phyloP scores from a whole-genome alignment of 1,284 basidiomycete genomes.

The Ganoderma lucidum region DNA sequence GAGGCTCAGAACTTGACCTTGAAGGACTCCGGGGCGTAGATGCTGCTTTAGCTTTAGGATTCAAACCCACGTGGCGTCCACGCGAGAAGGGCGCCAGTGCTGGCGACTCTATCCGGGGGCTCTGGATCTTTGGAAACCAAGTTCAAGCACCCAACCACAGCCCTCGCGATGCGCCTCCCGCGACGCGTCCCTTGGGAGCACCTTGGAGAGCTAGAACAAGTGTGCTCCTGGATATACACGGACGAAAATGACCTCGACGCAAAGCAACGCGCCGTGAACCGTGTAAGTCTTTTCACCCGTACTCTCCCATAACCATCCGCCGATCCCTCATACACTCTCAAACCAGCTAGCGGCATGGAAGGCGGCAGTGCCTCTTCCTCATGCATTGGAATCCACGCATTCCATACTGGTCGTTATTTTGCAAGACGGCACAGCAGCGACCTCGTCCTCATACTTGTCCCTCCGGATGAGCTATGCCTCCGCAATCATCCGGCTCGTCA shows the following conservation, averaged over 20 bases:
- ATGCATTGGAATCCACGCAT: constrained; percentile 77
- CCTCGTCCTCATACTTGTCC: constrained; percentile 50
- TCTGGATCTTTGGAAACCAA: background rate
- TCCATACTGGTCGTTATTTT: constrained; percentile 70
- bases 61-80: background rate
- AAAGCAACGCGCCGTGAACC: constrained; percentile 70
- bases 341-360: constrained; percentile 80
- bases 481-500: constrained; percentile 90
- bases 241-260: constrained; percentile 67
- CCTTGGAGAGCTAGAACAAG: constrained; percentile 77
- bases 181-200: constrained; percentile 87
- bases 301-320: constrained; percentile 18
- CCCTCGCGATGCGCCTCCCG: constrained; percentile 74
- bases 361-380: constrained; percentile 73
- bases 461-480: constrained; percentile 77
- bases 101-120: too few species aligned
- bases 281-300: constrained; percentile 56
- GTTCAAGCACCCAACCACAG: background rate
- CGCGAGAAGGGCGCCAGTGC: background rate
- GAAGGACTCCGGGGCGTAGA: too few species aligned
- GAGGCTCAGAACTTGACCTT: too few species aligned
- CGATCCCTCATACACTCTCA: constrained; percentile 10
- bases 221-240: constrained; percentile 83
- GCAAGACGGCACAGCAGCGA: constrained; percentile 49
- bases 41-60: background rate